Base-by-base conservation (phyloP, 306 rosid species). In the Trifolium subterraneum region DNA sequence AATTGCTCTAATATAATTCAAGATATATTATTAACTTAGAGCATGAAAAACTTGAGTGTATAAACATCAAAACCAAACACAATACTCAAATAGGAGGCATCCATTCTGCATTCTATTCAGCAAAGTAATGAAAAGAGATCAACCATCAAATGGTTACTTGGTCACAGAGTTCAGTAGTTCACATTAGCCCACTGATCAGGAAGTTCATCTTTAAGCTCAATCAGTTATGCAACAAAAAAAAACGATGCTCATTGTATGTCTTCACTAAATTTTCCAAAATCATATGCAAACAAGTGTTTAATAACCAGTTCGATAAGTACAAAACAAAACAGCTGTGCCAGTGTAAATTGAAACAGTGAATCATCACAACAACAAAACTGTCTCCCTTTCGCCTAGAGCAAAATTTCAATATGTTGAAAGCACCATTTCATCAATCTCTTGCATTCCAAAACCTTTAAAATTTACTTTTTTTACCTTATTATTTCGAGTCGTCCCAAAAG, bases 401-500 rank as follows among this genome's bases (percentile, higher is more conserved):
- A 44, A 64, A 45, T 71, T 71, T 71, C 69, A 76, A 64, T 64
- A 31, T 31, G 22, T 41, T 52, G 12, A 64, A 68, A 72, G 31
- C 1, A 16, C 15, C 71, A 19, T 64, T 72, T 27, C 54, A 56
- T 19, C 42, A 62, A 71, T 20, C 22, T 36, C 64, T 65, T 31
- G 76, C 64, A 39, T 66, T 65, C 25, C 10, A 67, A 70, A 45
- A 10, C 58, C 41, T 45, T 22, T 33, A 50, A 55, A 44, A 38
- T 45, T 42, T 52, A 52, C 23, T 47, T 70, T 16, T 38, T 18
- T 27, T 77, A 94, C 99, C 99, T 94, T 94, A 81, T 92, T 94
- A 86, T 94, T 92, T 68, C 92, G 90, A 64, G 97, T 82, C 50
- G 84, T 91, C 42, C 99, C 99, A 76, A 91, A 94, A 62, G 95